A percentile compares a stretch with the other conserved stretches of the same genome.
These are phyloP conservation scores for Amanita jacksonii DNA, from an alignment of 768 basidiomycete species.

Conservation along the genomic window DNA sequence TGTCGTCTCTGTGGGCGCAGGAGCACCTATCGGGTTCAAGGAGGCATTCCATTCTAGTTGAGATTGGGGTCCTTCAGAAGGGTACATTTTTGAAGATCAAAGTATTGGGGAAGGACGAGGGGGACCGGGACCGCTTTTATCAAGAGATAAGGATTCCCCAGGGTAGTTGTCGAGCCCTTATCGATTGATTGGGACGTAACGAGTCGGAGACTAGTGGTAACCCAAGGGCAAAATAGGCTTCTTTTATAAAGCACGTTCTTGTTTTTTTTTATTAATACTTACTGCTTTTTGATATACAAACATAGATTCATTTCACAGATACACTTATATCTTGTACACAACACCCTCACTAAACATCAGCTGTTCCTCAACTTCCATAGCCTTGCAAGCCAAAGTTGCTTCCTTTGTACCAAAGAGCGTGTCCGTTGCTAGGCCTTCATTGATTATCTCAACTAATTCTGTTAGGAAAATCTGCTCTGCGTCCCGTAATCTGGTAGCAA, in stretches of 20 bases:
- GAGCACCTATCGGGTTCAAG: slow-evolving; percentile 63
- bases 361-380: slow-evolving; percentile 74
- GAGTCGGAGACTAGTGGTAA: no score
- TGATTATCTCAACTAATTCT: slow-evolving; percentile 64
- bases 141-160: slow-evolving; percentile 7
- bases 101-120: slow-evolving; percentile 10
- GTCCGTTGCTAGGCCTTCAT: slow-evolving; percentile 60
- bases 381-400: slow-evolving; percentile 58
- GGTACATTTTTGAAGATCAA: slow-evolving; percentile 35
- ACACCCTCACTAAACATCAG: slow-evolving; percentile 85
- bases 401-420: slow-evolving; percentile 75
- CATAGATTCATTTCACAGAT: neutral
- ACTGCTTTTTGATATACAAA: no score
- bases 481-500: slow-evolving; percentile 58
- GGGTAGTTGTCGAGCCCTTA: slow-evolving; percentile 12
- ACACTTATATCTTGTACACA: slow-evolving; percentile 60
- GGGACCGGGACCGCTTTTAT: slow-evolving; percentile 3
- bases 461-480: slow-evolving; percentile 68
- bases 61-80: slow-evolving; percentile 53
- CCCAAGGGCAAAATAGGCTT: no score
- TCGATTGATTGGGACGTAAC: slow-evolving; percentile 24
- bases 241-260: no score
- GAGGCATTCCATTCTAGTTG: slow-evolving; percentile 92
- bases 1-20: slow-evolving; percentile 65
- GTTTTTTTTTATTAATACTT: no score